These are phyloP conservation scores for Aspergillus carbonarius DNA, from an alignment of 2,329 filamentous ascomycete species.

Conservation along the genomic window DNA sequence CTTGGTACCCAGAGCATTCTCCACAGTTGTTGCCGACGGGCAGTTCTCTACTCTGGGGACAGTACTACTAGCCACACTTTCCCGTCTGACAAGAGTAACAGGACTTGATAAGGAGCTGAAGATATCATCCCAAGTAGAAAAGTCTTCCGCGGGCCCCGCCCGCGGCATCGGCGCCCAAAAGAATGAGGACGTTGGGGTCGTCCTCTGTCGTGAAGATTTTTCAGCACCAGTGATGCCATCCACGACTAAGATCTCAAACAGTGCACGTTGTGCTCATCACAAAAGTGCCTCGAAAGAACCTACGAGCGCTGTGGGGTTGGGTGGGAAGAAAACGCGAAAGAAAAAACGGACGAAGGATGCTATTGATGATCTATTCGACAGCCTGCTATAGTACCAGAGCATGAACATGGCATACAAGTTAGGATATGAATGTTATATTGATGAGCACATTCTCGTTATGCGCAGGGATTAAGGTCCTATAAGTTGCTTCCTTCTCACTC, in stretches of 20 bases:
- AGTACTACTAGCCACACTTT: constrained; percentile 64
- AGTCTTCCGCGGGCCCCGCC: neutral
- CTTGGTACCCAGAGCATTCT: constrained; percentile 51
- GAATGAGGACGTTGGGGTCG: constrained; percentile 27
- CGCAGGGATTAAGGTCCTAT: neutral
- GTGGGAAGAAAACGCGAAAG: constrained; percentile 42
- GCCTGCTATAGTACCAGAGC: constrained; percentile 43
- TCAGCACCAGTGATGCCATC: neutral
- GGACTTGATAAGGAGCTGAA: constrained; percentile 36
- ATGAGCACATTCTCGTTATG: neutral
- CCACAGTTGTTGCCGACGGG: constrained; percentile 67
- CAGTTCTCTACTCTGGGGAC: constrained; percentile 72
- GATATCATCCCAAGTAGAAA: neutral
- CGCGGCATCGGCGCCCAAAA: neutral
- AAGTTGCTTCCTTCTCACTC: neutral
- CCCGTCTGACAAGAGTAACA: constrained; percentile 53
- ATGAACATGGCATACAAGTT: neutral
- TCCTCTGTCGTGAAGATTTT: constrained; percentile 16
- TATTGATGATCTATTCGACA: constrained; percentile 71
- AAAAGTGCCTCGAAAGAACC: neutral
- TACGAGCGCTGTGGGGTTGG: constrained; percentile 2
- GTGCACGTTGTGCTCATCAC: neutral
- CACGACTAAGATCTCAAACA: neutral
- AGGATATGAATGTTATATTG: neutral
- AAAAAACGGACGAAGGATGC: constrained; percentile 61